Conservation (phyloP, 495 filamentous ascomycete genomes). For the Glonium stellatum region DNA sequence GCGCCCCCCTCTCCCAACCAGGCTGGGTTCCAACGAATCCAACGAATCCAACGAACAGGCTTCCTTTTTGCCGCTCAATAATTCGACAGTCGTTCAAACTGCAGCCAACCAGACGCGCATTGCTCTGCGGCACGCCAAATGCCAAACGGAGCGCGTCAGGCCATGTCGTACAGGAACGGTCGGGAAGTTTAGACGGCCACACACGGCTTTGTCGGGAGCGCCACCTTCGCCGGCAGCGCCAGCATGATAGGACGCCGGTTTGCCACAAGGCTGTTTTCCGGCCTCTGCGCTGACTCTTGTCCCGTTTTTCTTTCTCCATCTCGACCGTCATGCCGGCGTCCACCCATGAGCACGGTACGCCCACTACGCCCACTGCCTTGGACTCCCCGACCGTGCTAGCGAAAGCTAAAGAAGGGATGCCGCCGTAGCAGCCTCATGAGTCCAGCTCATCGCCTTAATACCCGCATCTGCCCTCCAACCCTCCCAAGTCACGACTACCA, state of each 20-base stretch:
- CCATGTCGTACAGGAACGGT: neutral
- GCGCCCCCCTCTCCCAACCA: too few species aligned
- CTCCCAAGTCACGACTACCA: neutral
- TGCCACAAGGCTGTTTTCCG: neutral
- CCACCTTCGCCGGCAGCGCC: neutral
- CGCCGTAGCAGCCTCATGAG: neutral
- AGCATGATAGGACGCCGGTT: slow-evolving; percentile 1
- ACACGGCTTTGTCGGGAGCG: neutral
- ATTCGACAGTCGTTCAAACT: neutral
- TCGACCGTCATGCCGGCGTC: slow-evolving; percentile 3
- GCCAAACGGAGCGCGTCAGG: neutral
- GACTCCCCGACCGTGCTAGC: neutral
- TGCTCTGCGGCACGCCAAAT: neutral
- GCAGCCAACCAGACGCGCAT: neutral
- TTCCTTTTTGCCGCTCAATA: neutral
- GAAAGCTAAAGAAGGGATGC: neutral
- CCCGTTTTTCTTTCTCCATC: neutral
- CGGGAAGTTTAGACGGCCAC: neutral
- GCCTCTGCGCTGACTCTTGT: neutral
- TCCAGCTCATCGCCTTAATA: slow-evolving; percentile 5
- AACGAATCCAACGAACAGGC: neutral
- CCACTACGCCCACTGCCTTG: neutral
- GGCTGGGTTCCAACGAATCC: too few species aligned
- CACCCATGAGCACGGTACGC: neutral
- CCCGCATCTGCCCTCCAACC: neutral